A percentile compares a stretch with the other conserved stretches of the same genome.
Conservation (phyloP, 345 rosid genomes). For the Linum lewisii region DNA sequence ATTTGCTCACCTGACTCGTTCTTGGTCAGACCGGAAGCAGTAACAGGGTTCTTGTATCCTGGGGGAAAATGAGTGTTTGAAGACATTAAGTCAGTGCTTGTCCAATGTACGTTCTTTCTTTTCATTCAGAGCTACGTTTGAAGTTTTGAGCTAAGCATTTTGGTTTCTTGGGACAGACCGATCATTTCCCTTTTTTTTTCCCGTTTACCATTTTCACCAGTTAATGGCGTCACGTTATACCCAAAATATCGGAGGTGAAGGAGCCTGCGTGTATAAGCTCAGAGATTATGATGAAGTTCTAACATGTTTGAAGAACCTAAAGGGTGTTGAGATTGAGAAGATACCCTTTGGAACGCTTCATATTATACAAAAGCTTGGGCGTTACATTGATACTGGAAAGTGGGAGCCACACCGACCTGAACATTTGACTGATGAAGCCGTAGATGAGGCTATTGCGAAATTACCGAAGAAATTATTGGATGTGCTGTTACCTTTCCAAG, state of each 20-base stretch:
- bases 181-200: background rate
- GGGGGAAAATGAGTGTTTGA: constrained; percentile 50
- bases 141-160: background rate
- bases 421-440: constrained; percentile 55
- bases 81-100: constrained; percentile 36
- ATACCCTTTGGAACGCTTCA: constrained; percentile 71
- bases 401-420: constrained; percentile 80
- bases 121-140: background rate
- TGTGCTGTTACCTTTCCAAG: constrained; percentile 75
- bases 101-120: constrained; percentile 37
- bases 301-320: constrained; percentile 47
- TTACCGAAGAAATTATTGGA: constrained; percentile 54
- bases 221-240: constrained; percentile 65
- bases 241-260: constrained; percentile 60
- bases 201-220: constrained; percentile 20
- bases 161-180: background rate
- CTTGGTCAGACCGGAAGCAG: constrained; percentile 43
- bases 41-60: constrained; percentile 44
- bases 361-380: constrained; percentile 62
- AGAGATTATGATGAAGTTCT: constrained; percentile 54
- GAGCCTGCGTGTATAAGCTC: constrained; percentile 70
- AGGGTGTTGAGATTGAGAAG: constrained; percentile 47
- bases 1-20: constrained; percentile 84
- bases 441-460: constrained; percentile 44
- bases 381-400: constrained; percentile 34